Conservation (phyloP, 306 rosid species). For the Datisca glomerata region DNA sequence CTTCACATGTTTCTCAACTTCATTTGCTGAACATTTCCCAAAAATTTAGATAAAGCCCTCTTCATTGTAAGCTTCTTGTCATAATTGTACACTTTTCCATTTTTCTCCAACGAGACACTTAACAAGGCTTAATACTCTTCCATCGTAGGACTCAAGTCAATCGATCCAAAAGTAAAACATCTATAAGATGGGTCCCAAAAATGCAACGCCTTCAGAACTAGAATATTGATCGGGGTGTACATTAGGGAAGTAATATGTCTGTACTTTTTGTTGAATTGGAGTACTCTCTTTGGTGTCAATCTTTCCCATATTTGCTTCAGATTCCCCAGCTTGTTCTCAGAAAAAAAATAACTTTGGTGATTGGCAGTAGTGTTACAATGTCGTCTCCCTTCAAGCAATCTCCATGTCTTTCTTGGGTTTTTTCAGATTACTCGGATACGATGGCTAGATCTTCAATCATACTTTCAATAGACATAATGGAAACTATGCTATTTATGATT, state of each 20-base stretch:
- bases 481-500: too few relatives aligned
- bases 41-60: too few relatives aligned
- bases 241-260: background rate
- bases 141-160: background rate
- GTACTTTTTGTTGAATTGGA: background rate
- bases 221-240: background rate
- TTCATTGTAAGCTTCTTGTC: too few relatives aligned
- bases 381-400: too few relatives aligned
- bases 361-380: too few relatives aligned
- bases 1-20: background rate
- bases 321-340: background rate
- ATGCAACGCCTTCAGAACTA: background rate
- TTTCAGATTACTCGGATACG: too few relatives aligned
- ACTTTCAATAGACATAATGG: too few relatives aligned
- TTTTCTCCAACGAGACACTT: background rate
- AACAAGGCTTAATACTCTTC: too few relatives aligned
- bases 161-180: background rate
- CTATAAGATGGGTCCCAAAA: background rate
- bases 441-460: too few relatives aligned
- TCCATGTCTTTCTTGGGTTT: too few relatives aligned
- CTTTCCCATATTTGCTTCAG: background rate
- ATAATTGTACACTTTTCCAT: background rate
- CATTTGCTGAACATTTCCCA: background rate
- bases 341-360: too few relatives aligned
- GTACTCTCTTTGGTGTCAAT: background rate